A percentile compares a stretch with the other conserved stretches of the same genome.
These are phyloP conservation scores for Neofusicoccum ribis DNA, from an alignment of 2,329 filamentous ascomycete species.

Conservation along the genomic window DNA sequence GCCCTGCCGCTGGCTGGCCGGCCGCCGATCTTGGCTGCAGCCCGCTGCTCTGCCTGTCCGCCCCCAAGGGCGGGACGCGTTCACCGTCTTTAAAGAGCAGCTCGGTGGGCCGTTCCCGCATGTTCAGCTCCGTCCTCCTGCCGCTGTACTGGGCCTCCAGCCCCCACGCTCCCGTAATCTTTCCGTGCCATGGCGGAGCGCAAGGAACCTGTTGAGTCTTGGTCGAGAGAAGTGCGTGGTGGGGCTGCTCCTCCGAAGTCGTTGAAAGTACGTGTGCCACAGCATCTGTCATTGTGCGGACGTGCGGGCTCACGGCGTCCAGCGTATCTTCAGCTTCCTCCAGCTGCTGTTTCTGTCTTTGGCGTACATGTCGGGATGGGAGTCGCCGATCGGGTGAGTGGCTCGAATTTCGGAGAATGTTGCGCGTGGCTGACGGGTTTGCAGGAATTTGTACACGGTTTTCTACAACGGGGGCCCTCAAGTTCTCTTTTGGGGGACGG, in stretches of 20 bases:
- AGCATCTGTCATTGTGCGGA: too few relatives aligned
- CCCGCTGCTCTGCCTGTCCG: not conserved
- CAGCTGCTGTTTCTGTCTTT: not conserved
- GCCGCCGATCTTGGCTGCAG: not conserved
- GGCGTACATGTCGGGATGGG: not conserved
- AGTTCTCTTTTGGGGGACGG: constrained; percentile 33
- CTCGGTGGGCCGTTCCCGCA: too few relatives aligned
- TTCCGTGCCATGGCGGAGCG: not conserved
- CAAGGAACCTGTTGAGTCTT: not conserved
- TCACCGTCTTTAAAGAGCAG: too few relatives aligned
- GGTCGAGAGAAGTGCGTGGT: not conserved
- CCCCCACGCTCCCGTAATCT: not conserved
- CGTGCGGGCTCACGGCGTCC: not conserved
- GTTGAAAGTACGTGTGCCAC: not conserved
- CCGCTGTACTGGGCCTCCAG: not conserved
- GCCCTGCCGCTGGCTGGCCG: not conserved
- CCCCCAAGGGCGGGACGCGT: not conserved
- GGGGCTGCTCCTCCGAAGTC: not conserved
- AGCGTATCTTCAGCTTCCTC: constrained; percentile 8
- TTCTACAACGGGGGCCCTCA: constrained; percentile 38
- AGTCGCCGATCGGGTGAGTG: not conserved
- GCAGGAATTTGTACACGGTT: constrained; percentile 22
- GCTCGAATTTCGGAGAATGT: not conserved
- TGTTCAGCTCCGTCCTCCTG: not conserved
- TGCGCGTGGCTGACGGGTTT: not conserved